Evolutionary conservation across 148 eudicot genomes (phyloP), one percentile per base, ranked within the genome.

Genomic region (Chenopodium formosanum): DNA sequence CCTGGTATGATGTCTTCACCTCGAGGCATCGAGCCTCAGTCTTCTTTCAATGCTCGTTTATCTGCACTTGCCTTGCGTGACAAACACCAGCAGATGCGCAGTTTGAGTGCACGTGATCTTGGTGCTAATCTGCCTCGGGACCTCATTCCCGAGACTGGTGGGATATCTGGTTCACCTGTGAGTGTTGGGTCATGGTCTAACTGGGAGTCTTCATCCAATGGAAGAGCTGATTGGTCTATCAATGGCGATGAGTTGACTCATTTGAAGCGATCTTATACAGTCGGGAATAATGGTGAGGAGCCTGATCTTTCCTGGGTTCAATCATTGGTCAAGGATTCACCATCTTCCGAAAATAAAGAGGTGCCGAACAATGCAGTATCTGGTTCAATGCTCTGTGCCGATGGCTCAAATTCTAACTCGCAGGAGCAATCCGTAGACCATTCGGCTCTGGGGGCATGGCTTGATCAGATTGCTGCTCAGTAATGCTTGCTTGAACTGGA

Each of bases 301-400:
- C 93, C 91, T 4, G 90, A 91, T 71, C 79, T 91, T 0, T 87
- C 93, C 6, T 91, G 93, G 93, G 90, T 91, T 46, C 91, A 89
- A 48, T 89, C 93, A 10, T 81, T 91, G 64, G 93, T 91, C 72
- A 91, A 89, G 69, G 94, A 91, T 60, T 83, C 91, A 73, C 90
- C 93, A 50, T 74, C 77, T 25, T 72, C 79, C 0, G 88, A 82
- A 27, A 83, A 78, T 47, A 84, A 85, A 78, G 87, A 88, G 3
- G 81, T 32, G 64, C 79, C 27, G 4, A 64, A 78, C 34, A 75
- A 66, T 68, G 46, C 82, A 80, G 78, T 75, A 34, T 62, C 86
- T 20, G 83, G 86, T 13, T 60, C 83, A 37, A 75, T 76, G 73
- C 78, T 64, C 9, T 83, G 86, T 67, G 87, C 82, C 29, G 90